These are phyloP conservation scores for Lasiosphaeria hispida DNA, from an alignment of 495 filamentous ascomycete species.

Conservation along the genomic window DNA sequence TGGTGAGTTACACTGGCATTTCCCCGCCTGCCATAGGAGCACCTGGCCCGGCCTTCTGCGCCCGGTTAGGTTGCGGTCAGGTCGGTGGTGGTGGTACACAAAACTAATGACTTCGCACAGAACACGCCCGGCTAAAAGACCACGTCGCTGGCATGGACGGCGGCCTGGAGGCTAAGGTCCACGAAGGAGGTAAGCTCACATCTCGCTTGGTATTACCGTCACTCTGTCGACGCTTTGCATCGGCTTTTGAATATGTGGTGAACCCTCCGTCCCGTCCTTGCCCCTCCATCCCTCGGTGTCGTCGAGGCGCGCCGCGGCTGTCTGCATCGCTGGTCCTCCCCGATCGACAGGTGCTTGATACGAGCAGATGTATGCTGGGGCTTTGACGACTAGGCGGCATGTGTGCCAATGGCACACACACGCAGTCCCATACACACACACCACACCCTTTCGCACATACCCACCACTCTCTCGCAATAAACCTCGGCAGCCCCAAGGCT, in stretches of 20 bases:
- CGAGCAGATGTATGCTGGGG: not conserved
- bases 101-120: slow-evolving; percentile 45
- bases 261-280: slow-evolving; percentile 2
- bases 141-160: slow-evolving; percentile 87
- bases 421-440: not conserved
- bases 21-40: slow-evolving; percentile 17
- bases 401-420: not conserved
- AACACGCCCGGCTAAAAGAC: slow-evolving; percentile 90
- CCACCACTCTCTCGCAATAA: not conserved
- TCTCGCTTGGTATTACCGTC: slow-evolving; percentile 11
- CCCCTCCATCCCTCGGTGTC: slow-evolving; percentile 2
- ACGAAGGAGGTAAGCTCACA: slow-evolving; percentile 81
- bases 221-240: slow-evolving; percentile 31
- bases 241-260: slow-evolving; percentile 28
- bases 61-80: slow-evolving; percentile 3
- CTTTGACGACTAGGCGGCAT: not conserved
- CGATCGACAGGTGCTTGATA: not conserved
- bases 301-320: slow-evolving; percentile 4
- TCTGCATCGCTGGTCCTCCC: slow-evolving; percentile 2
- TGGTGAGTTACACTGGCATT: slow-evolving; percentile 50
- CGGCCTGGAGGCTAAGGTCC: slow-evolving; percentile 81
- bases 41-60: slow-evolving; percentile 20
- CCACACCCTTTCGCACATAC: not conserved
- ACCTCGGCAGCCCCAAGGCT: slow-evolving; percentile 5
- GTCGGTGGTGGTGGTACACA: slow-evolving; percentile 18